A percentile compares a stretch with the other conserved stretches of the same genome.
These are phyloP conservation scores for Scheffersomyces insectosa DNA, from an alignment of 1,139 yeast genomes.

Conservation along the genomic window DNA sequence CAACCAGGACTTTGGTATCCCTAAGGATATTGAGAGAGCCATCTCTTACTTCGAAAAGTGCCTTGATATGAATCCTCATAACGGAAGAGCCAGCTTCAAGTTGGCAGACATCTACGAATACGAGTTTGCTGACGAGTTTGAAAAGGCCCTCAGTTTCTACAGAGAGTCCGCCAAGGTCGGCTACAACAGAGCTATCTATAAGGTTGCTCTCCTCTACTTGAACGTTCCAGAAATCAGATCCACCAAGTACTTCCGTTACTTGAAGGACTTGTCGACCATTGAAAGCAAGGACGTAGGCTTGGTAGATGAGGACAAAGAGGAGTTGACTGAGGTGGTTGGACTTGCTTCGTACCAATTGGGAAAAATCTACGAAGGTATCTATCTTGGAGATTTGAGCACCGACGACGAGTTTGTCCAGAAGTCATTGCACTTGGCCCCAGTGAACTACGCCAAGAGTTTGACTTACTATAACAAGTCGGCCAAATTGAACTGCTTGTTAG, in stretches of 20 bases:
- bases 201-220: conserved; percentile 41
- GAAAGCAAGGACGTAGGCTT: conserved; percentile 35
- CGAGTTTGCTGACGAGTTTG: conserved; percentile 32
- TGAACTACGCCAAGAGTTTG: conserved; percentile 61
- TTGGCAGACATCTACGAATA: conserved; percentile 45
- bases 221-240: conserved; percentile 38
- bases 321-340: conserved; percentile 44
- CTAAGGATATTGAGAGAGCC: conserved; percentile 31
- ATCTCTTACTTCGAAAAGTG: conserved; percentile 35
- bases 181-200: conserved; percentile 45
- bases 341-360: conserved; percentile 59
- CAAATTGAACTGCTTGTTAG: conserved; percentile 69
- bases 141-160: conserved; percentile 36
- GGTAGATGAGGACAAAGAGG: conserved; percentile 42
- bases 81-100: conserved; percentile 38
- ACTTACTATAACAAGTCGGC: conserved; percentile 78
- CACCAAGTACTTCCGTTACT: conserved; percentile 36
- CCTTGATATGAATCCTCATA: conserved; percentile 32
- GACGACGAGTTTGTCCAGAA: conserved; percentile 39
- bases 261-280: conserved; percentile 39
- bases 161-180: conserved; percentile 44
- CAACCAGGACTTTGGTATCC: conserved; percentile 41
- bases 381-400: conserved; percentile 44
- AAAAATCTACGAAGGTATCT: conserved; percentile 66
- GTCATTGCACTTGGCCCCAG: conserved; percentile 42